These are phyloP conservation scores for Clavispora vitiphila DNA, from an alignment of 805 yeast species.

Conservation along the genomic window DNA sequence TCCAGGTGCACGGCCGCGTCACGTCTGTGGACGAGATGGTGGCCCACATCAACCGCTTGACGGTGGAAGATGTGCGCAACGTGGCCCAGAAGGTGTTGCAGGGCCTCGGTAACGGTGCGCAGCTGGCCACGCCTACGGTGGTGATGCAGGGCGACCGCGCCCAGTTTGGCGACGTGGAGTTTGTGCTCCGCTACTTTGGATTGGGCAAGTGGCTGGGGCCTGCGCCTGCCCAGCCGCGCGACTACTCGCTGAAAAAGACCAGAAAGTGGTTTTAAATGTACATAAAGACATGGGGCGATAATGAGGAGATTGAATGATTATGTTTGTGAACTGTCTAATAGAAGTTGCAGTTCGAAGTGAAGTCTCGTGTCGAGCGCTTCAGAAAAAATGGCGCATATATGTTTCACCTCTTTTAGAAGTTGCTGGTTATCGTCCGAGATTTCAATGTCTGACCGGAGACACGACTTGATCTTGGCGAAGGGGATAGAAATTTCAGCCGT, in stretches of 20 bases:
- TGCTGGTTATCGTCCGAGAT: background rate
- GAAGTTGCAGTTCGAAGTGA: background rate
- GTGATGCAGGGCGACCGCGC: slow-evolving; percentile 88
- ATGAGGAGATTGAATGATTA: too few species aligned
- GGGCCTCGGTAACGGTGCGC: slow-evolving; percentile 46
- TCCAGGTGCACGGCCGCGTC: slow-evolving; percentile 74
- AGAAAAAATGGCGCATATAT: background rate
- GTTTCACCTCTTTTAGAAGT: background rate
- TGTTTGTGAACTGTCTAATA: background rate
- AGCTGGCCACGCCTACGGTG: slow-evolving; percentile 67
- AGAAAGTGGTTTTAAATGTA: background rate
- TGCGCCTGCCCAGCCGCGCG: slow-evolving; percentile 7
- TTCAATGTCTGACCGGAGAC: background rate
- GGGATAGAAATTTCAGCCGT: background rate
- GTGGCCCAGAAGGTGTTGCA: slow-evolving; percentile 76
- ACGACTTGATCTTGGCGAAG: background rate
- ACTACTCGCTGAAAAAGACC: slow-evolving; percentile 3
- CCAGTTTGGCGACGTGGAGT: slow-evolving; percentile 77
- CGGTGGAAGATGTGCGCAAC: slow-evolving; percentile 60
- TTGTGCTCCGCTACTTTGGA: slow-evolving; percentile 63
- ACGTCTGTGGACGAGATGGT: slow-evolving; percentile 81
- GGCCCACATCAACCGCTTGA: slow-evolving; percentile 60
- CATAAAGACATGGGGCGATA: too few species aligned
- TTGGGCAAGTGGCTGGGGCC: slow-evolving; percentile 43
- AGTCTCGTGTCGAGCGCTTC: background rate